A percentile compares a stretch with the other conserved stretches of the same genome.
These are phyloP conservation scores for Sesbania bispinosa DNA, from an alignment of 306 rosid genomes.

Conservation along the genomic window DNA sequence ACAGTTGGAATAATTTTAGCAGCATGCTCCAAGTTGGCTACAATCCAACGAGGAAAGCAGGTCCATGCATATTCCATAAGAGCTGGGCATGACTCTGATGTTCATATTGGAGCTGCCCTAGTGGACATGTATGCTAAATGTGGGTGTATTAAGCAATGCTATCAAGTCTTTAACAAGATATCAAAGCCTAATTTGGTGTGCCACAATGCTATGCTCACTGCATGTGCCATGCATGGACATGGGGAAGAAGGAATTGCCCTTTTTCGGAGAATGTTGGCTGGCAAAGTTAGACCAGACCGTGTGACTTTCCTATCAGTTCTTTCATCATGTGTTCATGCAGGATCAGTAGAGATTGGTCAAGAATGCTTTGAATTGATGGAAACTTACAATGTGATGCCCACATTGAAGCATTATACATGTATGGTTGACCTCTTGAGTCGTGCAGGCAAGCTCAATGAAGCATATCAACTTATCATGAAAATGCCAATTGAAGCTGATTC, in stretches of 20 bases:
- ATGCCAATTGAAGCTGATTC: conserved; percentile 56
- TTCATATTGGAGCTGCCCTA: conserved; percentile 42
- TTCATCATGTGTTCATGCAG: conserved; percentile 49
- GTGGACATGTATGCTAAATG: conserved; percentile 68
- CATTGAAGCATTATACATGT: conserved; percentile 60
- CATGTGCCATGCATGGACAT: conserved; percentile 54
- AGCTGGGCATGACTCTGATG: conserved; percentile 33
- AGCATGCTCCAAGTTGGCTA: conserved; percentile 51
- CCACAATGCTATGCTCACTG: conserved; percentile 59
- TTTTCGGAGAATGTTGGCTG: too few species aligned
- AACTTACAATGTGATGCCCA: conserved; percentile 35
- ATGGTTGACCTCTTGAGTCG: conserved; percentile 63
- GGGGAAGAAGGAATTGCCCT: conserved; percentile 57
- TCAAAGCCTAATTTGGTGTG: conserved; percentile 47
- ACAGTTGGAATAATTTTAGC: conserved; percentile 48
- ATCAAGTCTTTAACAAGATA: conserved; percentile 40
- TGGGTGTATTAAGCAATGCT: conserved; percentile 44
- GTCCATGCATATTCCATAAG: conserved; percentile 52
- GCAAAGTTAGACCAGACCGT: conserved; percentile 44
- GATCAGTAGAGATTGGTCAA: conserved; percentile 39
- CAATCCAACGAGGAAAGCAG: conserved; percentile 54
- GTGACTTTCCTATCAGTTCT: too few species aligned
- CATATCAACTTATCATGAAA: conserved; percentile 37
- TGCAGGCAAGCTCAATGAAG: conserved; percentile 39
- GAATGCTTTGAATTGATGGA: conserved; percentile 48